A percentile compares a stretch with the other conserved stretches of the same genome.
These are phyloP conservation scores for Quercus rubra DNA, from an alignment of 306 rosid species.

Conservation along the genomic window DNA sequence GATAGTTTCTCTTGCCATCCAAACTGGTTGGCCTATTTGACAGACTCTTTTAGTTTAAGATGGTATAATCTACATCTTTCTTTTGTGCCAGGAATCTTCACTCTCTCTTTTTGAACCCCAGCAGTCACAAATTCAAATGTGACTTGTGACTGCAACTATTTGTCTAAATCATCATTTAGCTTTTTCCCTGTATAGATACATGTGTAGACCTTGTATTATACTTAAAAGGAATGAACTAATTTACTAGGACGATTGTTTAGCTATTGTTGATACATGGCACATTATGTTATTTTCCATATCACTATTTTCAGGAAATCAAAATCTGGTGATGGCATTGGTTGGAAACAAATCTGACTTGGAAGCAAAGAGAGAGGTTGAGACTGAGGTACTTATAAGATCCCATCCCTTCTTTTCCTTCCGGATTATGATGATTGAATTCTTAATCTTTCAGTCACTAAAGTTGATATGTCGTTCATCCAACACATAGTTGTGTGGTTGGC, in stretches of 20 bases:
- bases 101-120: neutral
- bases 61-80: neutral
- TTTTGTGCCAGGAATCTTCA: neutral
- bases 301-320: slow-evolving; percentile 51
- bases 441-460: neutral
- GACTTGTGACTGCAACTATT: neutral
- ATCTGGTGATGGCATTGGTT: slow-evolving; percentile 71
- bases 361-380: slow-evolving; percentile 56
- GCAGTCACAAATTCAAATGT: neutral
- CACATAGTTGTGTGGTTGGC: neutral
- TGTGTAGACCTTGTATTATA: neutral
- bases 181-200: neutral
- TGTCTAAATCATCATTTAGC: neutral
- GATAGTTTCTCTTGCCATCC: neutral
- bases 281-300: slow-evolving; percentile 2
- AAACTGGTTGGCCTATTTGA: neutral
- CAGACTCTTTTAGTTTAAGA: neutral
- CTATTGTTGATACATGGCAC: neutral
- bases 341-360: slow-evolving; percentile 79
- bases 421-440: neutral
- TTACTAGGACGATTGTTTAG: neutral
- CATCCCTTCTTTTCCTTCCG: neutral
- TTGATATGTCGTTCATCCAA: neutral
- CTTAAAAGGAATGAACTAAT: neutral
- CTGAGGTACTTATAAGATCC: slow-evolving; percentile 48